These are phyloP conservation scores for Septoria petroselini DNA, from an alignment of 2,329 filamentous ascomycete genomes.

Conservation along the genomic window DNA sequence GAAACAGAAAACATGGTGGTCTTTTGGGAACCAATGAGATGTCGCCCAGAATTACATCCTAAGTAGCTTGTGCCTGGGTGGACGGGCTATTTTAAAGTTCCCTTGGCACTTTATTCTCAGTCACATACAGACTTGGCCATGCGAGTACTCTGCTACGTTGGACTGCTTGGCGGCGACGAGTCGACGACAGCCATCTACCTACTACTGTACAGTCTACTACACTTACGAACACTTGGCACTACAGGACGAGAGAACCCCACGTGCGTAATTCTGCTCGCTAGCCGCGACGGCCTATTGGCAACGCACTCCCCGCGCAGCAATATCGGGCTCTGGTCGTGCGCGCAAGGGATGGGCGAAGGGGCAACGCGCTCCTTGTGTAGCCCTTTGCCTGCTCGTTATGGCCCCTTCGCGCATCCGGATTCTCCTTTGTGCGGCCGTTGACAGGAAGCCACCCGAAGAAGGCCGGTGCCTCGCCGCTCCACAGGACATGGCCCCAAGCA, in stretches of 20 bases:
- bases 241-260: no score
- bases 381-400: constrained; percentile 1
- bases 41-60: background rate
- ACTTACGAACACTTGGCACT: no score
- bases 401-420: constrained; percentile 18
- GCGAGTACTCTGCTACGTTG: constrained; percentile 2
- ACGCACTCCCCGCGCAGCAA: constrained; percentile 7
- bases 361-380: constrained; percentile 18
- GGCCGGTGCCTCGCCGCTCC: constrained; percentile 27
- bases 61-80: no score
- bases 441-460: constrained; percentile 27
- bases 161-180: no score
- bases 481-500: background rate
- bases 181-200: no score
- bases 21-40: background rate
- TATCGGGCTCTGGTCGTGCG: constrained; percentile 10
- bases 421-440: constrained; percentile 27
- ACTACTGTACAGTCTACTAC: no score
- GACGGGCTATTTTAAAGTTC: constrained; percentile 3
- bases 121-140: constrained; percentile 5
- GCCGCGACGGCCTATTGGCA: constrained; percentile 5
- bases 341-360: constrained; percentile 26
- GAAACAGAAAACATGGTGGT: background rate
- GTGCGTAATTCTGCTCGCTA: no score
- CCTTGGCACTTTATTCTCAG: background rate